Percentiles rank a stretch among this genome's conserved stretches.
These are phyloP conservation scores for Dunaliella primolecta DNA, from an alignment of 139 green algal genomes.

Conservation along the genomic window DNA sequence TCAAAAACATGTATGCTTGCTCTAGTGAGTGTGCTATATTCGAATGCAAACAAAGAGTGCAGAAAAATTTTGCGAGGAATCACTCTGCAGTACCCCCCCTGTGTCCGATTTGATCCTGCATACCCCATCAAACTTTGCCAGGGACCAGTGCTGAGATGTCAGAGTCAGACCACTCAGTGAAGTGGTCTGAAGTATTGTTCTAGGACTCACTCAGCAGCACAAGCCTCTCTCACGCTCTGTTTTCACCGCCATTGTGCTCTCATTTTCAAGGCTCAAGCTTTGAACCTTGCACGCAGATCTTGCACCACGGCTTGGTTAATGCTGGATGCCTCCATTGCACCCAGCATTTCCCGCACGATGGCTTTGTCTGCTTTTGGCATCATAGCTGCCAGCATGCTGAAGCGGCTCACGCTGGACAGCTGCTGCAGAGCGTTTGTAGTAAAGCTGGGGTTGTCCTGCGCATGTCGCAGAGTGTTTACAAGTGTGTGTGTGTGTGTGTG, in stretches of 20 bases:
- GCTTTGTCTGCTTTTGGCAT: conserved; percentile 11
- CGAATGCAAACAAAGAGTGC: no score
- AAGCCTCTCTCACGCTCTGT: no score
- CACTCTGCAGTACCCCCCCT: neutral
- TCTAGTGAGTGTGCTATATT: no score
- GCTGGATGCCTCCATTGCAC: neutral
- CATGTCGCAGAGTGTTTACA: no score
- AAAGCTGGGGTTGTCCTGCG: conserved; percentile 9
- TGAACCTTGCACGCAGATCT: neutral
- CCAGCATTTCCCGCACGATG: neutral
- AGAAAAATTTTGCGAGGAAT: no score
- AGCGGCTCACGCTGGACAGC: conserved; percentile 16
- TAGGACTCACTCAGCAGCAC: neutral
- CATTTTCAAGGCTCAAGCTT: no score
- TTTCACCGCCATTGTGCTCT: no score
- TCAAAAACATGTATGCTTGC: no score
- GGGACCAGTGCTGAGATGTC: no score
- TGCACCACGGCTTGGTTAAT: neutral
- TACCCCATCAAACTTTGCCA: no score
- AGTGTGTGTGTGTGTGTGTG: neutral
- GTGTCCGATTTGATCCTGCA: neutral
- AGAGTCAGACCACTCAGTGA: no score
- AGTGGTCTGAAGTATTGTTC: no score
- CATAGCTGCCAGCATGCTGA: conserved; percentile 19
- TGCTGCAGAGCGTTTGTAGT: neutral